Evolutionary conservation across 768 basidiomycete species (phyloP), one percentile per base, ranked within the genome.

Genomic region (Lentinula edodes): DNA sequence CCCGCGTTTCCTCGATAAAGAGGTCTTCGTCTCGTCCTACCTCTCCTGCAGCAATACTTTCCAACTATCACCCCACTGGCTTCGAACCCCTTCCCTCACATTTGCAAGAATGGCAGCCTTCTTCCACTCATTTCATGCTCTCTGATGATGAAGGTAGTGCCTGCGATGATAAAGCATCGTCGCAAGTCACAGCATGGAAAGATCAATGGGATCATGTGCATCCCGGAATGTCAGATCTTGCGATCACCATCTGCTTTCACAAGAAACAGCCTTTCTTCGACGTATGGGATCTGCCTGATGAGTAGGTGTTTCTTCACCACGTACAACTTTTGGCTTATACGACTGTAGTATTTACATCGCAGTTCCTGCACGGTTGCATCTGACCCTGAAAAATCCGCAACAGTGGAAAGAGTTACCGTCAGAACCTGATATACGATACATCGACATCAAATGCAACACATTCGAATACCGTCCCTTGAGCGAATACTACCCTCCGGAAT

Each of bases 221-320:
- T 60, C 59, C 51, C n/a, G 50, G 50, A 15, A 60, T 52, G 10
- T 51, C 48, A 15, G 59, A 60, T 35, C 38, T 60, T 10, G 51
- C 52, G 52, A 34, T 60, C 5, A 28, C 59, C 51, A 52, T 60
- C 16, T 34, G 16, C n/a, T 60, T 60, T 50, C 48, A 52, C 51
- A 60, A 60, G 51, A 60, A 60, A 52, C 50, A 52, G 51, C 59
- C 59, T 50, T 60, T 52, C 59, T 60, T 60, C 38, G 59, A 60
- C 32, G 59, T 60, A 43, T 60, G 59, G 59, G 59, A 60, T 32
- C 35, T 60, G 9, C 50, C 59, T 32, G 59, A 60, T 35, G 51
- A 60, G 59, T 60, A 43, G 15, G 59, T 41, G 9, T 52, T 32
- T 10, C 18, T 32, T 8, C n/a, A 6, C 45, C 23, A 16, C n/a